These are phyloP conservation scores for Passalora sequoiae DNA, from an alignment of 2,329 filamentous ascomycete genomes.

Conservation along the genomic window DNA sequence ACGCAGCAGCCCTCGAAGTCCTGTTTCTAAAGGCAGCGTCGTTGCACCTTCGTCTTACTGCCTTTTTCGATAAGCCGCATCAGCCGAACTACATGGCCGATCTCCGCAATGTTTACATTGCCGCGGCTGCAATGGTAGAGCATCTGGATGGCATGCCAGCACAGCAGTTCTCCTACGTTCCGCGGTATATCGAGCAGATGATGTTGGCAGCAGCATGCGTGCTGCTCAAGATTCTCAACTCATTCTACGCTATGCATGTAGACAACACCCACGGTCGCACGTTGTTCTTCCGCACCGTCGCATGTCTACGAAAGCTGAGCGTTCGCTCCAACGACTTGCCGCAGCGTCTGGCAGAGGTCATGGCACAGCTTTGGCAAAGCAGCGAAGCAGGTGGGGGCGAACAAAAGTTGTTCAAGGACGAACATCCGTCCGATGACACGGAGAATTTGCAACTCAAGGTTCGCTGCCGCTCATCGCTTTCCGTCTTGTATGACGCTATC, in stretches of 20 bases:
- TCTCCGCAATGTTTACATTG: slow-evolving; percentile 68
- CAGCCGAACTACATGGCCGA: slow-evolving; percentile 69
- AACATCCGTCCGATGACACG: slow-evolving; percentile 42
- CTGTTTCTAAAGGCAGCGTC: slow-evolving; percentile 68
- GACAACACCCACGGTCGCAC: slow-evolving; percentile 62
- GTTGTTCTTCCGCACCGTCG: slow-evolving; percentile 67
- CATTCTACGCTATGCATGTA: slow-evolving; percentile 68
- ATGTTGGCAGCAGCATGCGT: slow-evolving; percentile 75
- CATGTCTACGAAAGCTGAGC: slow-evolving; percentile 65
- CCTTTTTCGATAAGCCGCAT: slow-evolving; percentile 73
- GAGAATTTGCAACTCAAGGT: slow-evolving; percentile 74
- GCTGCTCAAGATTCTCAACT: slow-evolving; percentile 69
- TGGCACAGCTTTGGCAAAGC: slow-evolving; percentile 79
- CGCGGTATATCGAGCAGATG: slow-evolving; percentile 78
- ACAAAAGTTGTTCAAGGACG: slow-evolving; percentile 24
- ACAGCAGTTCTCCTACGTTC: slow-evolving; percentile 58
- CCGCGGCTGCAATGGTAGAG: slow-evolving; percentile 65
- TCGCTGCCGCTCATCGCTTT: slow-evolving; percentile 80
- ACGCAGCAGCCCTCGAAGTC: slow-evolving; percentile 40
- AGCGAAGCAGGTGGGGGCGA: slow-evolving; percentile 32
- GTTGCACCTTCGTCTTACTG: slow-evolving; percentile 70
- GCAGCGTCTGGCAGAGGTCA: slow-evolving; percentile 74
- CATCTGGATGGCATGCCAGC: slow-evolving; percentile 57
- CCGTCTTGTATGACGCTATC: slow-evolving; percentile 75
- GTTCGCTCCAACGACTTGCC: slow-evolving; percentile 74